A percentile compares a stretch with the other conserved stretches of the same genome.
Evolutionary conservation across 345 rosid genomes (phyloP).

Genomic region (Kernera saxatilis): DNA sequence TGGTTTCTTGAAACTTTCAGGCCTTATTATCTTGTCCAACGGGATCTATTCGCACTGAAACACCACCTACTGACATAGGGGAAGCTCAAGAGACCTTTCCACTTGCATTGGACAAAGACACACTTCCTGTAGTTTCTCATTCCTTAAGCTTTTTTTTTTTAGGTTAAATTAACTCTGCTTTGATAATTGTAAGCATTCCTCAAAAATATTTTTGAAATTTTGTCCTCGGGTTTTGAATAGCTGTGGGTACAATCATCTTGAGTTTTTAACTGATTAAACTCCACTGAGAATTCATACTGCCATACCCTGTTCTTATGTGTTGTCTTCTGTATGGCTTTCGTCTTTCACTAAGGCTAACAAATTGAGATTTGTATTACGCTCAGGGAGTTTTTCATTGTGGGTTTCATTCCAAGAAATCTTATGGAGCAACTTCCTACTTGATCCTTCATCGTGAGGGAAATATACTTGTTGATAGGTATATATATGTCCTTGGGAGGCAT

Average conservation of each 20-base stretch:
- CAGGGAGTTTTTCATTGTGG: slow-evolving; percentile 70
- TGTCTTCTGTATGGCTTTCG: not conserved
- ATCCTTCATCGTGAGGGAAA: slow-evolving; percentile 55
- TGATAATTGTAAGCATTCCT: not conserved
- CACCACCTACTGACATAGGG: slow-evolving; percentile 46
- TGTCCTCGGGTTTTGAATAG: not conserved
- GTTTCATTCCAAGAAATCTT: slow-evolving; percentile 61
- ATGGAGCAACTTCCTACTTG: slow-evolving; percentile 56
- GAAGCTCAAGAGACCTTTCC: slow-evolving; percentile 58
- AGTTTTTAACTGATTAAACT: not conserved
- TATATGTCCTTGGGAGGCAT: slow-evolving; percentile 1
- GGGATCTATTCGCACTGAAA: slow-evolving; percentile 50
- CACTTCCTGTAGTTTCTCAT: slow-evolving; percentile 41
- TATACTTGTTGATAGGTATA: slow-evolving; percentile 57
- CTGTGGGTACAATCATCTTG: not conserved
- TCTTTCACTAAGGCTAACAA: not conserved
- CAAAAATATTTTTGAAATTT: not conserved
- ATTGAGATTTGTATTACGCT: not conserved
- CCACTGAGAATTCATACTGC: not conserved
- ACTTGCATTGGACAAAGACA: slow-evolving; percentile 42
- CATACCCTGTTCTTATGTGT: not conserved
- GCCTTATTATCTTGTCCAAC: slow-evolving; percentile 64
- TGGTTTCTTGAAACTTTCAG: slow-evolving; percentile 29
- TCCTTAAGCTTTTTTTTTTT: not conserved
- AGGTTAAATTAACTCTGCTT: not conserved